Percentiles rank a stretch among this genome's conserved stretches.
These are phyloP conservation scores for Licmophora abbreviata DNA, from an alignment of 108 stramenopile genomes.

Conservation along the genomic window DNA sequence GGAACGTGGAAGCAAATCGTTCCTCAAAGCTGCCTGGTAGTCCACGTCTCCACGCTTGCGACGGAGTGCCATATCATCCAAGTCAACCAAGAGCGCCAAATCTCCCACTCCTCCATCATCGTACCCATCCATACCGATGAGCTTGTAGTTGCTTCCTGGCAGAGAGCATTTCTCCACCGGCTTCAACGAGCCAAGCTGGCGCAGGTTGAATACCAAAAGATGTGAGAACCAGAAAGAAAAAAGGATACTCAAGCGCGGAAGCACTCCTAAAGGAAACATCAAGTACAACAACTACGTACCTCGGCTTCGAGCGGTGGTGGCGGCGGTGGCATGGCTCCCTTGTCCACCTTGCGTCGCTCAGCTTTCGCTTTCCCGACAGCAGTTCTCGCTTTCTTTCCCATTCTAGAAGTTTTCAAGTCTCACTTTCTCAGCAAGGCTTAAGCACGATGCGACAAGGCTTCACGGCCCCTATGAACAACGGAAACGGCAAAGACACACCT, in stretches of 20 bases:
- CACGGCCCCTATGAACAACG: too few species aligned
- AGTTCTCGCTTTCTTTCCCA: conserved; percentile 86
- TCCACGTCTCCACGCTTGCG: conserved; percentile 80
- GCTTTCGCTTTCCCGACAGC: conserved; percentile 52
- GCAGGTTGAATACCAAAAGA: neutral
- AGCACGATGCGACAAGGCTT: too few species aligned
- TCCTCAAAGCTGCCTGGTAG: conserved; percentile 70
- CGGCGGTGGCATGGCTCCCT: conserved; percentile 64
- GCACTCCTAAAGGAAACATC: neutral
- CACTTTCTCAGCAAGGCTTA: too few species aligned
- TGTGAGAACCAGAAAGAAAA: neutral
- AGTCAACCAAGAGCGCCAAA: conserved; percentile 79
- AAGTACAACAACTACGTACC: conserved; percentile 30
- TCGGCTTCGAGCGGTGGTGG: conserved; percentile 64
- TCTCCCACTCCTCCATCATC: conserved; percentile 89
- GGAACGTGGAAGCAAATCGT: conserved; percentile 77
- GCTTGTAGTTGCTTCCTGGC: conserved; percentile 77
- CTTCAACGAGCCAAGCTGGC: conserved; percentile 69
- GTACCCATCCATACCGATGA: conserved; percentile 71
- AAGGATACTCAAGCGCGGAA: neutral
- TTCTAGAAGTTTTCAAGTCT: too few species aligned
- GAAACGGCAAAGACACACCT: too few species aligned
- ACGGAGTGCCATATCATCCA: conserved; percentile 75
- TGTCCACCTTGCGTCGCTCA: conserved; percentile 64
- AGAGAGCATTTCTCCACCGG: conserved; percentile 68